phyloP scores from a whole-genome alignment of 352 stramenopile species.

The Thalassiosira sp. region DNA sequence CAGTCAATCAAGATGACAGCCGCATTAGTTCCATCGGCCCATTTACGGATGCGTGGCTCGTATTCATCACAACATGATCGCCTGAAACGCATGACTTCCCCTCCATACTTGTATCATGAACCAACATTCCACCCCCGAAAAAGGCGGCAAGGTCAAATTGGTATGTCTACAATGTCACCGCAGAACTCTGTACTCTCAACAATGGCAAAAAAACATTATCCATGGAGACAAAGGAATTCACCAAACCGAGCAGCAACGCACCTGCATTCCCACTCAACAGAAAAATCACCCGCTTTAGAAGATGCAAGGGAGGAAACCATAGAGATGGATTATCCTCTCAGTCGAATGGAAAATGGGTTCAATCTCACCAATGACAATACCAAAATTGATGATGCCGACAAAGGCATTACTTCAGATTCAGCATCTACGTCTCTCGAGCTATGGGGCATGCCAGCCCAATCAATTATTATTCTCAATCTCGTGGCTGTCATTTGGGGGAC shows the following conservation, averaged over 20 bases:
- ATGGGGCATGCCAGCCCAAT: slow-evolving; percentile 47
- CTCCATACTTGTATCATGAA: neutral
- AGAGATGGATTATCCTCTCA: neutral
- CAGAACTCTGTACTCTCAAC: neutral
- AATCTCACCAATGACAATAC: neutral
- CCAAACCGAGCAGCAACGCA: neutral
- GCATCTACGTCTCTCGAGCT: slow-evolving; percentile 1
- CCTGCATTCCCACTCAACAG: slow-evolving; percentile 10
- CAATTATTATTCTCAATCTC: slow-evolving; percentile 74
- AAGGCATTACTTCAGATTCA: neutral
- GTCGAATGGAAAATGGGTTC: neutral
- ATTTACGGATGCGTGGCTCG: slow-evolving; percentile 4
- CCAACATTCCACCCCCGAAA: neutral
- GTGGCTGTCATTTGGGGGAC: slow-evolving; percentile 82
- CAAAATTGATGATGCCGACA: neutral
- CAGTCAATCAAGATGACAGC: slow-evolving; percentile 8
- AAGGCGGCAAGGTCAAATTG: neutral
- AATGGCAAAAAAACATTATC: slow-evolving; percentile 1
- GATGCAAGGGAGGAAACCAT: slow-evolving; percentile 1
- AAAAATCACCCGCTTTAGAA: slow-evolving; percentile 5
- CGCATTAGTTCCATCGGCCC: slow-evolving; percentile 17
- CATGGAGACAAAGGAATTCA: neutral
- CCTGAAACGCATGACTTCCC: slow-evolving; percentile 2
- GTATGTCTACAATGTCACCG: neutral
- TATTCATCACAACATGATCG: too few relatives aligned